These are phyloP conservation scores for Fusarium paranaense DNA, from an alignment of 2,329 filamentous ascomycete species.

Conservation along the genomic window DNA sequence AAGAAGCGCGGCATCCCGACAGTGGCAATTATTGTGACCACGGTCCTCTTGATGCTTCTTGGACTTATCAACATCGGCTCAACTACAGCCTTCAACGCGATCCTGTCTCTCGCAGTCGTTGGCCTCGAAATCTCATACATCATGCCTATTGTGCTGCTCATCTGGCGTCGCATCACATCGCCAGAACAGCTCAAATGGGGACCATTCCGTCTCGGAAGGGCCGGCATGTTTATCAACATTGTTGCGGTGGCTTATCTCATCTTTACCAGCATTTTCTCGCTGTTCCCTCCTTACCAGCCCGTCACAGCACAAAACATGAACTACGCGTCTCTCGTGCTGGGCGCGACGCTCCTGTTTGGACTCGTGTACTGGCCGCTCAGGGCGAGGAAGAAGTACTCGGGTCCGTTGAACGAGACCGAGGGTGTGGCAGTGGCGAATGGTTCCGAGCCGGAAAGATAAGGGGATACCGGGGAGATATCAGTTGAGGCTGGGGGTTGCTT, in stretches of 20 bases:
- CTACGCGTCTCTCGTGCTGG: conserved; percentile 26
- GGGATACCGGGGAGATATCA: neutral
- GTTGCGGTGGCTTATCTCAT: conserved; percentile 15
- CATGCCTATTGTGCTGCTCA: conserved; percentile 13
- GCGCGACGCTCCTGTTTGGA: conserved; percentile 23
- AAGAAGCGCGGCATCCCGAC: conserved; percentile 23
- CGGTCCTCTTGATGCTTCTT: conserved; percentile 22
- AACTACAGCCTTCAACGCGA: conserved; percentile 36
- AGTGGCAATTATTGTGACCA: neutral
- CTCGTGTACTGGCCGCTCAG: conserved; percentile 30
- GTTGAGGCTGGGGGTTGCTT: neutral
- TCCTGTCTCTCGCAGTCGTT: conserved; percentile 29
- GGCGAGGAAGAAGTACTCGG: conserved; percentile 25
- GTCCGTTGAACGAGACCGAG: conserved; percentile 23
- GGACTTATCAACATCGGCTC: conserved; percentile 40
- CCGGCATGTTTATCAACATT: conserved; percentile 23
- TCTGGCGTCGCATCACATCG: conserved; percentile 25
- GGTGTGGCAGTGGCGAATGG: neutral
- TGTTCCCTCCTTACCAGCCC: conserved; percentile 24
- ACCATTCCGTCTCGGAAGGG: conserved; percentile 24
- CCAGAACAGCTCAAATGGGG: conserved; percentile 25
- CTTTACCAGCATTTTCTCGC: conserved; percentile 24
- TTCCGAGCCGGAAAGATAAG: neutral
- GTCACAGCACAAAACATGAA: neutral
- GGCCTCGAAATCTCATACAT: conserved; percentile 31